A percentile compares a stretch with the other conserved stretches of the same genome.
These are phyloP conservation scores for Inonotus obliquus DNA, from an alignment of 1,284 basidiomycete species.

Conservation along the genomic window DNA sequence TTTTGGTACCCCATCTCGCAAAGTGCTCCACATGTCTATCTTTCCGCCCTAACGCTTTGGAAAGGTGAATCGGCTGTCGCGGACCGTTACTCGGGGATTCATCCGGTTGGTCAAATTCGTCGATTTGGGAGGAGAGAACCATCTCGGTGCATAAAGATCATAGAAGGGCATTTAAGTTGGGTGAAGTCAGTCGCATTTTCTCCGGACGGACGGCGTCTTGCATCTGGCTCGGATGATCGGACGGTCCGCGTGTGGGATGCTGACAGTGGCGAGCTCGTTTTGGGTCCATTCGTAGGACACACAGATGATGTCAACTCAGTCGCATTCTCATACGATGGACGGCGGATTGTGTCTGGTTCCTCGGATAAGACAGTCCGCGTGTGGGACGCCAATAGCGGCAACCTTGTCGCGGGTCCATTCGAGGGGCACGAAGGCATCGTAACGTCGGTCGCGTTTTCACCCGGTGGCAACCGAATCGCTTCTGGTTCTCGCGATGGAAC, in stretches of 20 bases:
- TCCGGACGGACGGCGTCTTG: neutral
- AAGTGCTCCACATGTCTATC: neutral
- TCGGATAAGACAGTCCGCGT: neutral
- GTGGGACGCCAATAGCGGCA: neutral
- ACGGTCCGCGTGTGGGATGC: no score
- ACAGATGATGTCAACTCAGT: neutral
- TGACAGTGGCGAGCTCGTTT: neutral
- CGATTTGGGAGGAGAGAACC: neutral
- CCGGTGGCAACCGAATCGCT: neutral
- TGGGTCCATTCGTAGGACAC: neutral
- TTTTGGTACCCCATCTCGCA: neutral
- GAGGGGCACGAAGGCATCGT: neutral
- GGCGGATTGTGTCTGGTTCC: constrained; percentile 8
- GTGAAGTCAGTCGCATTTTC: neutral
- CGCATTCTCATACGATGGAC: neutral
- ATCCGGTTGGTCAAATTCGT: neutral
- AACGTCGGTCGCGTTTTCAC: neutral
- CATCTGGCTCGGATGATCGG: neutral
- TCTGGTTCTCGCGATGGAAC: neutral
- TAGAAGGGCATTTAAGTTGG: neutral
- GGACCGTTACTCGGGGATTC: neutral
- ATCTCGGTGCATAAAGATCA: neutral
- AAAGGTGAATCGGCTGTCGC: neutral
- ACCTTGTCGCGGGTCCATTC: neutral
- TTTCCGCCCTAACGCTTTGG: neutral